These are phyloP conservation scores for Panaeolus cyanescens DNA, from an alignment of 768 basidiomycete genomes.

Conservation along the genomic window DNA sequence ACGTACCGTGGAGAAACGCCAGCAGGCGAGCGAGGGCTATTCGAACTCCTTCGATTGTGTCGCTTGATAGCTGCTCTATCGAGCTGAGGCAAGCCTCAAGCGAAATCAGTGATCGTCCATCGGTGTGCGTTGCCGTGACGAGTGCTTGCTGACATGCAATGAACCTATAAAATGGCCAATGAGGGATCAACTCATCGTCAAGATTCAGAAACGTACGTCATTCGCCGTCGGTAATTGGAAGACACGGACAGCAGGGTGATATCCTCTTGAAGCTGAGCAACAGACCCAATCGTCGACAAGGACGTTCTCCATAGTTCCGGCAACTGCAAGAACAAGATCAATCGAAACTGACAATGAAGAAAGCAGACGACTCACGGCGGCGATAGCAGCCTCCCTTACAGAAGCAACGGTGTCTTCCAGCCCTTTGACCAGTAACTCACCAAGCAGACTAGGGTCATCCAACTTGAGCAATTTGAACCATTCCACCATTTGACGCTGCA, in stretches of 20 bases:
- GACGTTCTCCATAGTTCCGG: conserved; percentile 46
- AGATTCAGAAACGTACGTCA: conserved; percentile 56
- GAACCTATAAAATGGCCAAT: conserved; percentile 50
- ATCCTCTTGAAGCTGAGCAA: conserved; percentile 40
- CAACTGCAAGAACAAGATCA: conserved; percentile 37
- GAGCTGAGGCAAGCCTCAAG: conserved; percentile 52
- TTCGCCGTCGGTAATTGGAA: conserved; percentile 56
- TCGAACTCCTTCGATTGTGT: conserved; percentile 80
- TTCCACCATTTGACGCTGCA: conserved; percentile 56
- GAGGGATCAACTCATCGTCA: conserved; percentile 5
- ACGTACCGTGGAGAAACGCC: conserved; percentile 57
- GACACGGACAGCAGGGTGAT: conserved; percentile 48
- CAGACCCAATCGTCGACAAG: conserved; percentile 31
- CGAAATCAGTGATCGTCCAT: conserved; percentile 35
- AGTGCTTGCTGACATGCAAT: conserved; percentile 74
- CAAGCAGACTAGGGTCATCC: conserved; percentile 47
- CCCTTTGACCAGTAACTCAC: conserved; percentile 57
- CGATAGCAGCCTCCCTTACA: conserved; percentile 77
- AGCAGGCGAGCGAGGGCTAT: conserved; percentile 83
- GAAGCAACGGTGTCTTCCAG: conserved; percentile 82
- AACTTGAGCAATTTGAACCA: conserved; percentile 44
- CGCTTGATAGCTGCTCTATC: conserved; percentile 59
- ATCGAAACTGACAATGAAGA: conserved; percentile 9
- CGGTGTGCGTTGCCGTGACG: conserved; percentile 31
- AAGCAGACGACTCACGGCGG: conserved; percentile 50